Conservation (phyloP, 2,329 filamentous ascomycete genomes). For the Colletotrichum eleusines region DNA sequence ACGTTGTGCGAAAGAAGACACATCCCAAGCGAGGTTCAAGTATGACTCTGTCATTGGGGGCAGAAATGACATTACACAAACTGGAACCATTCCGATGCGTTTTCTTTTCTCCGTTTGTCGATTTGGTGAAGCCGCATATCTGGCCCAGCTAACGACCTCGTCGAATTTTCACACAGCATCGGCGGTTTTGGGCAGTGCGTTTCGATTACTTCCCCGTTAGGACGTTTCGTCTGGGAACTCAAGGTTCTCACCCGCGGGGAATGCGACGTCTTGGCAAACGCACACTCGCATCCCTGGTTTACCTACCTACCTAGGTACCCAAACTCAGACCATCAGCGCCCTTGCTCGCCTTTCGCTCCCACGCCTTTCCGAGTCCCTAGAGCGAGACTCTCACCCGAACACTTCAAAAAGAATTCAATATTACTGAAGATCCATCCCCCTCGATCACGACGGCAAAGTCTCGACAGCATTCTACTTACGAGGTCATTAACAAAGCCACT, state of each 20-base stretch:
- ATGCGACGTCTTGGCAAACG: conserved; percentile 36
- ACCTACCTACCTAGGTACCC: no score
- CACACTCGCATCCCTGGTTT: not conserved
- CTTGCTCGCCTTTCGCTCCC: conserved; percentile 11
- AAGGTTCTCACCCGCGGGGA: conserved; percentile 13
- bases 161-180: not conserved
- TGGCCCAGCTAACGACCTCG: not conserved
- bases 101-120: conserved; percentile 31
- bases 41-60: conserved; percentile 10
- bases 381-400: not conserved
- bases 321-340: not conserved
- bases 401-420: not conserved
- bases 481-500: not conserved
- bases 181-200: not conserved
- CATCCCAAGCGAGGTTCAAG: not conserved
- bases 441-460: not conserved
- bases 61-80: not conserved
- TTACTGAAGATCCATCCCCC: not conserved
- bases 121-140: conserved; percentile 7
- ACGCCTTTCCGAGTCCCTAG: not conserved
- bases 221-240: conserved; percentile 9
- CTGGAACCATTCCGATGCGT: conserved; percentile 14
- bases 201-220: not conserved
- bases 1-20: conserved; percentile 4
- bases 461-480: not conserved